Evolutionary conservation across 352 stramenopile genomes (phyloP).

Genomic region (Phytophthora ramorum): DNA sequence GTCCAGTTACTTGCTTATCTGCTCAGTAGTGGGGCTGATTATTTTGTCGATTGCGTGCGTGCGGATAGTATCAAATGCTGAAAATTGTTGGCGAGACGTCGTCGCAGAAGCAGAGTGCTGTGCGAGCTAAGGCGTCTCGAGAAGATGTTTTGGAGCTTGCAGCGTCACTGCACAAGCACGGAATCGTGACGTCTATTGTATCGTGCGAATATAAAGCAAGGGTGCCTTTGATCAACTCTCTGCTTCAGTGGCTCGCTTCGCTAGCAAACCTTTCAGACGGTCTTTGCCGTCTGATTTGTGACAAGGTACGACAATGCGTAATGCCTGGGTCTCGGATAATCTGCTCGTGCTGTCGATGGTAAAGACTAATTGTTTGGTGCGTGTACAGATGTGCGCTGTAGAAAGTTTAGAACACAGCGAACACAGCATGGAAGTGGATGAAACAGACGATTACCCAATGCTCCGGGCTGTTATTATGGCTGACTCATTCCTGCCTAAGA

Average conservation of each 20-base stretch:
- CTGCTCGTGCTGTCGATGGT: slow-evolving; percentile 1
- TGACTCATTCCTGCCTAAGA: slow-evolving; percentile 85
- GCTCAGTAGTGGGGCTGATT: background rate
- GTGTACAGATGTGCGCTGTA: slow-evolving; percentile 44
- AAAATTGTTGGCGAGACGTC: slow-evolving; percentile 82
- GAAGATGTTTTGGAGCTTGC: slow-evolving; percentile 83
- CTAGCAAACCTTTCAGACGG: slow-evolving; percentile 84
- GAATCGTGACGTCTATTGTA: slow-evolving; percentile 84
- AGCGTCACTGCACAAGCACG: slow-evolving; percentile 64
- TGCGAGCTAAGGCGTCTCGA: slow-evolving; percentile 67
- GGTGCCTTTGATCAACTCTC: slow-evolving; percentile 66
- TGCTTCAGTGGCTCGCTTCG: slow-evolving; percentile 83
- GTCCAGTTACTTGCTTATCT: slow-evolving; percentile 14
- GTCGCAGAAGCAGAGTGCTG: slow-evolving; percentile 77
- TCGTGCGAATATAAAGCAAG: slow-evolving; percentile 80
- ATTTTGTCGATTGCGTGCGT: slow-evolving; percentile 13
- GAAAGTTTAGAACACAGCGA: slow-evolving; percentile 45
- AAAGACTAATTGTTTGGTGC: slow-evolving; percentile 20
- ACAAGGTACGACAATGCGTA: slow-evolving; percentile 51
- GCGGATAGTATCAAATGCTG: slow-evolving; percentile 76
- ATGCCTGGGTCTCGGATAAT: background rate
- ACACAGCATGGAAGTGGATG: slow-evolving; percentile 49
- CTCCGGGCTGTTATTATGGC: slow-evolving; percentile 85
- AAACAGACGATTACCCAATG: slow-evolving; percentile 58
- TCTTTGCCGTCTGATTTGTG: slow-evolving; percentile 85